A percentile compares a stretch with the other conserved stretches of the same genome.
phyloP scores from a whole-genome alignment of 129 eudicot genomes.

The Calendula officinalis region DNA sequence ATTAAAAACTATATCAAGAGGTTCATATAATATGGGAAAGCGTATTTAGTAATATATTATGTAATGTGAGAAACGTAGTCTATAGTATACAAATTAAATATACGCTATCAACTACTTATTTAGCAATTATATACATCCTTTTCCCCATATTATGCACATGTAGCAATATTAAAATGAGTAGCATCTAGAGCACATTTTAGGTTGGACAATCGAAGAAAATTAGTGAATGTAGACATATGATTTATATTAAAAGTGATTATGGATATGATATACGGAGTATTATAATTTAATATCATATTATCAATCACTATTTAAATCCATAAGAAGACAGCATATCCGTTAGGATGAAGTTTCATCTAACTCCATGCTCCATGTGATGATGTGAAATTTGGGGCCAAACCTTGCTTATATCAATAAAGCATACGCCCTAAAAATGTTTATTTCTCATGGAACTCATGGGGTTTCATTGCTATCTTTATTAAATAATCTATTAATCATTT shows the following conservation, averaged over 20 bases:
- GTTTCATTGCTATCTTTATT: background rate
- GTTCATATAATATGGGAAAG: background rate
- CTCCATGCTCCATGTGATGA: conserved; percentile 34
- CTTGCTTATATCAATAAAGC: conserved; percentile 17
- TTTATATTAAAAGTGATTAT: conserved; percentile 4
- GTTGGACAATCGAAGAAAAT: conserved; percentile 2
- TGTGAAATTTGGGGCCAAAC: conserved; percentile 30
- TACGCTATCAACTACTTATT: background rate
- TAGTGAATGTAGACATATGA: background rate
- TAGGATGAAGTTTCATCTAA: conserved; percentile 17
- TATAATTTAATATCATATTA: background rate
- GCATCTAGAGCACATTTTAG: conserved; percentile 20
- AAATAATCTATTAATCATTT: conserved; percentile 1
- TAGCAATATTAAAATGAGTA: conserved; percentile 2
- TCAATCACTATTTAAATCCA: conserved; percentile 22
- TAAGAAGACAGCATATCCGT: conserved; percentile 27
- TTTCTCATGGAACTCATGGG: conserved; percentile 31
- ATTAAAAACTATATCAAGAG: conserved; percentile 2
- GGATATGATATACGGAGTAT: background rate
- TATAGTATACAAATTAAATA: conserved; percentile 6
- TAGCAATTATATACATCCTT: background rate
- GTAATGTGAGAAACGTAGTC: conserved; percentile 12
- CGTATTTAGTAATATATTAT: background rate
- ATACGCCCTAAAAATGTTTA: conserved; percentile 20
- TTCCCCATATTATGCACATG: conserved; percentile 12